These are phyloP conservation scores for Amanita rimosa DNA, from an alignment of 768 basidiomycete genomes.

Conservation along the genomic window DNA sequence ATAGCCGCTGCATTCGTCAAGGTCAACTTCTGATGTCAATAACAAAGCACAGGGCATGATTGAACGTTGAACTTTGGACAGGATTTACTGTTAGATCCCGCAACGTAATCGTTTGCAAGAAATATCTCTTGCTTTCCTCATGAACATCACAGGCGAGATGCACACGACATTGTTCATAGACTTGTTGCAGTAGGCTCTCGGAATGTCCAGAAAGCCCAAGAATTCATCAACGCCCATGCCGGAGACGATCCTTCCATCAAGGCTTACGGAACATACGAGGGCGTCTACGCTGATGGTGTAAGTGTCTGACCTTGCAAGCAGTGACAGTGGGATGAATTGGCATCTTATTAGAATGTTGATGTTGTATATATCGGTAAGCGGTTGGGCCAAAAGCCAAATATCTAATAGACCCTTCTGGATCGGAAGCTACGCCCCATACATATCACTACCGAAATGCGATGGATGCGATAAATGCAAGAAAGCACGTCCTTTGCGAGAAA, in stretches of 20 bases:
- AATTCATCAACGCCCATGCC: slow-evolving; percentile 49
- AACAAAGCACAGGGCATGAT: no score
- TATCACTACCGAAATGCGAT: slow-evolving; percentile 70
- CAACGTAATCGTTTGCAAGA: slow-evolving; percentile 29
- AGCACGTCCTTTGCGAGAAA: slow-evolving; percentile 86
- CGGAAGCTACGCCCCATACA: slow-evolving; percentile 72
- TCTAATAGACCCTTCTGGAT: not conserved
- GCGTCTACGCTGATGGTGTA: slow-evolving; percentile 63
- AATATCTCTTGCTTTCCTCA: not conserved
- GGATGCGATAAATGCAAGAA: slow-evolving; percentile 66
- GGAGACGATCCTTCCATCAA: slow-evolving; percentile 43
- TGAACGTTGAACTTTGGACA: slow-evolving; percentile 20
- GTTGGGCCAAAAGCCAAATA: slow-evolving; percentile 2
- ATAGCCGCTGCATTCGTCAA: slow-evolving; percentile 62
- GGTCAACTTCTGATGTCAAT: slow-evolving; percentile 22
- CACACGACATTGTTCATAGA: slow-evolving; percentile 56
- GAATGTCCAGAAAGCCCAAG: slow-evolving; percentile 50
- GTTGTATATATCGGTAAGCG: slow-evolving; percentile 59
- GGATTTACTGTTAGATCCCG: slow-evolving; percentile 71
- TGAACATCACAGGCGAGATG: slow-evolving; percentile 25
- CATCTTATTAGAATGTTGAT: slow-evolving; percentile 46
- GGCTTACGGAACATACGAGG: slow-evolving; percentile 63
- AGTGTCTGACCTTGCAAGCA: slow-evolving; percentile 7
- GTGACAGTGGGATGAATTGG: not conserved
- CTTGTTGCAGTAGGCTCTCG: slow-evolving; percentile 73